Base-by-base conservation (phyloP, 2,329 filamentous ascomycete species). In the Albophoma yamanashiensis region DNA sequence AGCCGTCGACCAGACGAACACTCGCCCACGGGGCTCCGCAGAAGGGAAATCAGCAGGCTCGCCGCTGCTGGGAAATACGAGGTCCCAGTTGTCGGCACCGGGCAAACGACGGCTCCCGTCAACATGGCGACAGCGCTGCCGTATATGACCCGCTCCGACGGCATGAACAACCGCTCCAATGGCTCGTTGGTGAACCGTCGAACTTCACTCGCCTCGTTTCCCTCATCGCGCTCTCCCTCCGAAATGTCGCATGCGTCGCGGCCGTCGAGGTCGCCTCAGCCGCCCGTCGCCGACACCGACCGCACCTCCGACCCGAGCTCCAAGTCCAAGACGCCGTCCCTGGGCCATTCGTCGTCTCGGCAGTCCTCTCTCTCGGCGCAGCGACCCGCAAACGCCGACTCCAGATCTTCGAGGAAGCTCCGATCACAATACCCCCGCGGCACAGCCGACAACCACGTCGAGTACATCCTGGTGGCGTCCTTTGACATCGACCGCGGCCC, bases 401-500 rank as follows among this genome's bases (percentile, higher is more conserved):
- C 78, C 42, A 78, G 79, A 59, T 79, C 80, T 6, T 73, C 76
- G 22, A 80, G 82, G 66, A 85, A 81, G 69, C 74, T 88, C 69
- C 87, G 85, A 60, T 89, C 89, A 25, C 89, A 92, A 68, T 92
- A 92, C 69, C 89, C 89, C 20, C 80, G 85, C n/a, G 81, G 87
- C 60, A 83, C 85, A 14, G 78, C 79, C 7, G 89, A 97, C 72
- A 95, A 94, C 69, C 94, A 99, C 87, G 94, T 99, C 75, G 94
- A 99, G 73, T 99, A 97, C 71, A 97, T 99, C 58, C 80, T 99
- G 58, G 94, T 99, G 59, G 94, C 94, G 4, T 96, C 92, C 2
- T 99, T 99, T 75, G 92, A 97, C 74, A 96, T 97, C 68, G 93
- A 97, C 73, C 87, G 91, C 58, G 94, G 94, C 3, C 93, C 93